These are phyloP conservation scores for Wallacemonas collosoma DNA, from an alignment of 208 protist genomes.

Conservation along the genomic window DNA sequence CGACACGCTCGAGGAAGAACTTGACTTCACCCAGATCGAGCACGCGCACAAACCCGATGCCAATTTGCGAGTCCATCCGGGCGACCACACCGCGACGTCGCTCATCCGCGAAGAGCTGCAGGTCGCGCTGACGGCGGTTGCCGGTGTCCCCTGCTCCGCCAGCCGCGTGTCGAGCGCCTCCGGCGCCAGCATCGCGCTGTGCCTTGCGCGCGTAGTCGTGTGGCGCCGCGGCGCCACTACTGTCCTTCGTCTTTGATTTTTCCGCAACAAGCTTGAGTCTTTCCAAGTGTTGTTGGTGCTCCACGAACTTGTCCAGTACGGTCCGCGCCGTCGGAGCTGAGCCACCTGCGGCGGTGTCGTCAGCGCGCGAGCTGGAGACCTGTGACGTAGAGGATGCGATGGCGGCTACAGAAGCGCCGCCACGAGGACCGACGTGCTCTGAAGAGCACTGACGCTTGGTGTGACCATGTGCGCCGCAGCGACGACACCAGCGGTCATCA, in stretches of 20 bases:
- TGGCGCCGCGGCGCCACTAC: slow-evolving; percentile 8
- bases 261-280: slow-evolving; percentile 67
- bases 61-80: slow-evolving; percentile 66
- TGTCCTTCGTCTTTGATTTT: slow-evolving; percentile 41
- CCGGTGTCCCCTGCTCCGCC: background rate
- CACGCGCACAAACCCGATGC: slow-evolving; percentile 79
- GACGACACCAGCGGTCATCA: slow-evolving; percentile 66
- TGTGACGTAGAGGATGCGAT: background rate
- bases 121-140: slow-evolving; percentile 25
- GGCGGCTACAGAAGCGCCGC: background rate
- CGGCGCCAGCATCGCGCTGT: slow-evolving; percentile 6
- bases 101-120: slow-evolving; percentile 68
- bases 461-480: slow-evolving; percentile 64
- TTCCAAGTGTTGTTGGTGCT: slow-evolving; percentile 75
- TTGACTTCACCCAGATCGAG: slow-evolving; percentile 71
- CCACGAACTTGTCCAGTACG: slow-evolving; percentile 46
- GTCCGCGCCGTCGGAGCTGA: slow-evolving; percentile 1
- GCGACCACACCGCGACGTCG: slow-evolving; percentile 68
- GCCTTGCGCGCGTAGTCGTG: slow-evolving; percentile 14
- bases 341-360: too few relatives aligned
- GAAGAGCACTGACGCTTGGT: slow-evolving; percentile 47
- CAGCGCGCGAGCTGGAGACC: too few relatives aligned
- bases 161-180: background rate
- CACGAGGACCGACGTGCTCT: background rate
- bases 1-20: slow-evolving; percentile 84